A percentile compares a stretch with the other conserved stretches of the same genome.
These are phyloP conservation scores for Besnoitia besnoiti DNA, from an alignment of 169 alveolate species.

Conservation along the genomic window DNA sequence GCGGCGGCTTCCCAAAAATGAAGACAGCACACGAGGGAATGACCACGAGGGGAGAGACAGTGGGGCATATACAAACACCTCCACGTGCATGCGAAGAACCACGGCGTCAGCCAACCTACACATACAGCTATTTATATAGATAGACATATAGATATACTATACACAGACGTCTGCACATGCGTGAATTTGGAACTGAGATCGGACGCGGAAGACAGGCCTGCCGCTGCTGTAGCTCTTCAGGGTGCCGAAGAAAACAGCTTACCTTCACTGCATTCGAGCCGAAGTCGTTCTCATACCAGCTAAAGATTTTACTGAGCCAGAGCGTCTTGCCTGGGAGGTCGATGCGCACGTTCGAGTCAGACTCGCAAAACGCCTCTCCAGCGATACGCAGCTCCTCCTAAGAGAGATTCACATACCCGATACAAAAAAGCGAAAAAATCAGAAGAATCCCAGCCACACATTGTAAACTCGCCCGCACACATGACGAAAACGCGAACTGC, in stretches of 20 bases:
- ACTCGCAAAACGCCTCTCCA: slow-evolving; percentile 1
- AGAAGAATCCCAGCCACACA: not conserved
- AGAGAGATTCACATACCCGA: not conserved
- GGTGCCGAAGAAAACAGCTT: not conserved
- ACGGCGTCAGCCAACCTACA: not conserved
- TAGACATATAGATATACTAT: not conserved
- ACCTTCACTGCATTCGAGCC: not conserved
- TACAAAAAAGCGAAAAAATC: not conserved
- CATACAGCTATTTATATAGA: not conserved
- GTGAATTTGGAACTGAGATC: not conserved
- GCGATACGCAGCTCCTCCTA: slow-evolving; percentile 21
- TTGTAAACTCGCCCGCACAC: no score
- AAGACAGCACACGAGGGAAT: not conserved
- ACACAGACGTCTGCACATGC: not conserved
- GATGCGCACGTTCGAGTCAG: not conserved
- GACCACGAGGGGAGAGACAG: not conserved
- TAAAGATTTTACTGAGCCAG: slow-evolving; percentile 10
- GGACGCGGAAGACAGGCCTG: not conserved
- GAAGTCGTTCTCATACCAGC: slow-evolving; percentile 6
- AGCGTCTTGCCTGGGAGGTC: not conserved
- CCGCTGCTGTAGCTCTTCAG: not conserved
- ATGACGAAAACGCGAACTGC: no score
- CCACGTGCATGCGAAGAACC: not conserved
- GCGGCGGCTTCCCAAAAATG: not conserved
- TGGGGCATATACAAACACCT: not conserved